A percentile compares a stretch with the other conserved stretches of the same genome.
phyloP scores from a whole-genome alignment of 2,329 filamentous ascomycete genomes.

The Cyphellophora attinorum region DNA sequence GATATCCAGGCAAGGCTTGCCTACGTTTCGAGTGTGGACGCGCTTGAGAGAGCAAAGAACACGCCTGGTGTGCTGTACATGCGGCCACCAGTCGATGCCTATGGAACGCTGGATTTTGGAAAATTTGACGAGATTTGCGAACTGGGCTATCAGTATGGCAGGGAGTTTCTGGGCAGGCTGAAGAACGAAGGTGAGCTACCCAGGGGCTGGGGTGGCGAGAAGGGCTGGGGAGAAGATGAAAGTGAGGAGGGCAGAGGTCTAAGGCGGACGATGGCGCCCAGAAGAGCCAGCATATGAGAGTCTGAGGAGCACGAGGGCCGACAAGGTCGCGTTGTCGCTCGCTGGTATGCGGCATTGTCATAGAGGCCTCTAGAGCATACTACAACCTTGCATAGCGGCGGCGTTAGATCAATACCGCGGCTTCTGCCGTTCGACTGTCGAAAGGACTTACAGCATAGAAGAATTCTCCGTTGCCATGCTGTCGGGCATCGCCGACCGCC shows the following conservation, averaged over 20 bases:
- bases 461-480: no score
- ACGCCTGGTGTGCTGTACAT: conserved; percentile 91
- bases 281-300: conserved; percentile 64
- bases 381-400: no score
- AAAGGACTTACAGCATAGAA: no score
- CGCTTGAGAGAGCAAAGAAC: conserved; percentile 83
- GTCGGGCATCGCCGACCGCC: no score
- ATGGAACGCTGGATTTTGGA: conserved; percentile 89
- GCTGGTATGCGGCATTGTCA: no score
- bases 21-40: conserved; percentile 91
- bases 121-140: conserved; percentile 97
- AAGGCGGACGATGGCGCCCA: conserved; percentile 67
- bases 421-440: no score
- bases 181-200: conserved; percentile 69
- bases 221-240: conserved; percentile 42
- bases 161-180: conserved; percentile 66
- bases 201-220: conserved; percentile 30
- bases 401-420: no score
- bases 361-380: no score
- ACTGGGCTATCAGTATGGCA: conserved; percentile 77
- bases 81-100: conserved; percentile 86
- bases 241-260: conserved; percentile 68
- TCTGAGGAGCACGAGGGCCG: no score
- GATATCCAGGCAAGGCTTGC: conserved; percentile 93
- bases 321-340: no score